Base-by-base conservation (phyloP, 306 rosid species). In the Prunus davidiana region DNA sequence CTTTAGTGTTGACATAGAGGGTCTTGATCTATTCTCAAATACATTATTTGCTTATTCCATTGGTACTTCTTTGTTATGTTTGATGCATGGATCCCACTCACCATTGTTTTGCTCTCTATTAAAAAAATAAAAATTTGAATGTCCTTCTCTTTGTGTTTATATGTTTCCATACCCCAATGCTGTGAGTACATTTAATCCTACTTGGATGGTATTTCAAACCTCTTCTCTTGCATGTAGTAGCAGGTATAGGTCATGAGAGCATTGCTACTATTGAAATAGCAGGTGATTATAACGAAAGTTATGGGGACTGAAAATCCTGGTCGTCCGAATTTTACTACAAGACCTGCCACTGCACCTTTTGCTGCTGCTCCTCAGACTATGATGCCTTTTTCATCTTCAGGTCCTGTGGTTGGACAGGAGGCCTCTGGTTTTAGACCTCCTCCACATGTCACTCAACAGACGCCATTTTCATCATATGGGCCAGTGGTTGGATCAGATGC, bases 271-370 rank as follows among this genome's bases (percentile, higher is more conserved):
- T 64, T 66, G 54, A n/a, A 64, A 66, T 75, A 81, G 57, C 19
- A n/a, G 64, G 78, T 52, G 74, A 63, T 73, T 80, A 73, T 79
- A 62, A 69, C 64, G 62, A 67, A 84, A 67, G 43, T 81, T 61
- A 91, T 92, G 94, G 97, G 95, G 87, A 88, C 96, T 88, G 97
- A 92, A 80, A 89, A 92, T 76, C 88, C 90, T 19, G 91, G 92
- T 80, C 96, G 86, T 55, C 90, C 88, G 16, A 87, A 82, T 77
- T 84, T 91, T 75, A 85, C 92, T 69, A 22, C 89, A 64, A 90
- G 97, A 73, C 97, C 93, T 76, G 76, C 78, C 69, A 51, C 85
- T 20, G 67, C 88, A 66, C 91, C 97, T 74, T 93, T 84, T 79
- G 80, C 86, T 67, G 82, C 91, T 68, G 27, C 84, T 76, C 79